These are phyloP conservation scores for Gremmenia infestans DNA, from an alignment of 2,329 filamentous ascomycete genomes.

Conservation along the genomic window DNA sequence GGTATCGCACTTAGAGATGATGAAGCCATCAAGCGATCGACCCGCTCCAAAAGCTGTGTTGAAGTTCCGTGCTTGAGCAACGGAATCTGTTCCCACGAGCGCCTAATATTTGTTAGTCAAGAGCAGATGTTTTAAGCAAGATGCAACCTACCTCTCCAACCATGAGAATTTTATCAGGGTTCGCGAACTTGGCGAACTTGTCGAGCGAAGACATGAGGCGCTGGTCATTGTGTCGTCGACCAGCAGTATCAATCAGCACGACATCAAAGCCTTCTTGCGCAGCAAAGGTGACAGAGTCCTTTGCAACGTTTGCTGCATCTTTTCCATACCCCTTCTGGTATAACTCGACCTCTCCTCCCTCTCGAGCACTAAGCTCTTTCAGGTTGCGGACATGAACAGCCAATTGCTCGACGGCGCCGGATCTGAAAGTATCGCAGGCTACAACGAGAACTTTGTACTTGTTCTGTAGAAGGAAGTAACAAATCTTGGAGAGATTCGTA, in stretches of 20 bases:
- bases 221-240: conserved; percentile 89
- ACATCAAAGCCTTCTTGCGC: conserved; percentile 77
- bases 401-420: conserved; percentile 93
- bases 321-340: conserved; percentile 98
- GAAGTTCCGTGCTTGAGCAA: conserved; percentile 94
- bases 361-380: conserved; percentile 78
- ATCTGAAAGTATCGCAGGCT: conserved; percentile 94
- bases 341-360: conserved; percentile 80
- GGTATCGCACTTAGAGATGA: conserved; percentile 97
- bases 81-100: conserved; percentile 89
- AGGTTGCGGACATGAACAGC: conserved; percentile 93
- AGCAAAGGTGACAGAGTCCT: conserved; percentile 84
- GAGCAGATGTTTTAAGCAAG: neutral
- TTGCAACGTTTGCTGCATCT: conserved; percentile 90
- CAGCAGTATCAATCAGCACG: conserved; percentile 94
- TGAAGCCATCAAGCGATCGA: conserved; percentile 85
- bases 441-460: conserved; percentile 93
- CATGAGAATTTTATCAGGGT: conserved; percentile 98
- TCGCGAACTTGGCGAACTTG: conserved; percentile 94
- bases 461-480: conserved; percentile 96
- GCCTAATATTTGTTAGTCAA: conserved; percentile 44
- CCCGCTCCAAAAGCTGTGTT: conserved; percentile 83
- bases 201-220: conserved; percentile 94
- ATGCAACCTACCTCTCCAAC: conserved; percentile 53
- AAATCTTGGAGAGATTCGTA: conserved; percentile 95